phyloP scores from a whole-genome alignment of 257 asterid species.

The Solanum dulcamara region DNA sequence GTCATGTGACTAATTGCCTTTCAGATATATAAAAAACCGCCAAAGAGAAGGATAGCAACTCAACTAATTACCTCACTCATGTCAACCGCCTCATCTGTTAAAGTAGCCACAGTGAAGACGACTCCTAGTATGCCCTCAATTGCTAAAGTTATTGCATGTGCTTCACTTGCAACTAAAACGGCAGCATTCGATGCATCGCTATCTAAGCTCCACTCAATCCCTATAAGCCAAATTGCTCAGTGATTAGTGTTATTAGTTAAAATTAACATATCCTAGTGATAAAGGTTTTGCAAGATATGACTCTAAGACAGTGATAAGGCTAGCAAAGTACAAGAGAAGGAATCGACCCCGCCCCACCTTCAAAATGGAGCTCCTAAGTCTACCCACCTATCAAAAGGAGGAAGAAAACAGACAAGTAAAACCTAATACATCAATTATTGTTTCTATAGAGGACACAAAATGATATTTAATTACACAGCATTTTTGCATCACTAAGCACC shows the following conservation, averaged over 20 bases:
- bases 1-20: neutral
- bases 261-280: neutral
- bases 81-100: constrained; percentile 96
- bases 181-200: constrained; percentile 93
- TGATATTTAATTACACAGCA: neutral
- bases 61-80: constrained; percentile 70
- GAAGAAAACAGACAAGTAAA: neutral
- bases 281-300: neutral
- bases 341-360: neutral
- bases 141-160: constrained; percentile 93
- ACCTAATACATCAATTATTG: neutral
- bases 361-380: neutral
- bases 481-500: neutral
- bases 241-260: neutral
- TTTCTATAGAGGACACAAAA: neutral
- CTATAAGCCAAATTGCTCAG: constrained; percentile 26
- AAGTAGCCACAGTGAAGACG: constrained; percentile 89
- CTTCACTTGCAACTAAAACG: constrained; percentile 98
- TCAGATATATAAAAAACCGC: neutral
- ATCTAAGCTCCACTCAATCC: constrained; percentile 98
- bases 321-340: neutral
- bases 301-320: neutral
- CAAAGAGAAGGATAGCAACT: neutral
- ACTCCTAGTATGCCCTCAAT: constrained; percentile 95
- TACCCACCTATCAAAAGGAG: neutral